A percentile compares a stretch with the other conserved stretches of the same genome.
These are phyloP conservation scores for Rhodocollybia butyracea DNA, from an alignment of 768 basidiomycete species.

Conservation along the genomic window DNA sequence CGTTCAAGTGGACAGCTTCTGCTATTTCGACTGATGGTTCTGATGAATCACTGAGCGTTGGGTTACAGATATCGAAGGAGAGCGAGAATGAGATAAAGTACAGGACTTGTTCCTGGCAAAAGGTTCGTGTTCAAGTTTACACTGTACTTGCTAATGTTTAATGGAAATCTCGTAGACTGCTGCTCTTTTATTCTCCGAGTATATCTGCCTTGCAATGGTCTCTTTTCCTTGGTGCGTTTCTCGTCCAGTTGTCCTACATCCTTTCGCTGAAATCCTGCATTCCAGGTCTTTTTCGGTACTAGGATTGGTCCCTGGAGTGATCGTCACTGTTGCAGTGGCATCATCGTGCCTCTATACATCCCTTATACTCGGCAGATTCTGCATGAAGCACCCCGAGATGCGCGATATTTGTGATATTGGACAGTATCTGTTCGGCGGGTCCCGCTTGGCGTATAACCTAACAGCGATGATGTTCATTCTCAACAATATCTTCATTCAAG, in stretches of 20 bases:
- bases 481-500: constrained; percentile 56
- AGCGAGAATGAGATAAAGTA: constrained; percentile 31
- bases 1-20: not conserved
- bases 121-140: constrained; percentile 25
- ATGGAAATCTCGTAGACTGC: constrained; percentile 28
- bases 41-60: not conserved
- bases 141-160: not conserved
- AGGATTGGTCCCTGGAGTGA: constrained; percentile 39
- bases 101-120: constrained; percentile 46
- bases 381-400: constrained; percentile 45
- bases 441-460: constrained; percentile 43
- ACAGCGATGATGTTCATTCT: constrained; percentile 50
- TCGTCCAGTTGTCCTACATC: not conserved
- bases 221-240: constrained; percentile 32
- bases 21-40: not conserved
- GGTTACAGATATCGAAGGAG: constrained; percentile 22
- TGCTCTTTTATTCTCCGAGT: constrained; percentile 41
- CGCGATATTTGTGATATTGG: constrained; percentile 52
- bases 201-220: constrained; percentile 41
- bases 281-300: constrained; percentile 41
- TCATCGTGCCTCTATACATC: constrained; percentile 42
- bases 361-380: constrained; percentile 44
- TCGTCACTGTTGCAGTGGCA: constrained; percentile 38
- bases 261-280: not conserved
- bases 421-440: constrained; percentile 42